phyloP scores from a whole-genome alignment of 768 basidiomycete genomes.

The Suillus variegatus region DNA sequence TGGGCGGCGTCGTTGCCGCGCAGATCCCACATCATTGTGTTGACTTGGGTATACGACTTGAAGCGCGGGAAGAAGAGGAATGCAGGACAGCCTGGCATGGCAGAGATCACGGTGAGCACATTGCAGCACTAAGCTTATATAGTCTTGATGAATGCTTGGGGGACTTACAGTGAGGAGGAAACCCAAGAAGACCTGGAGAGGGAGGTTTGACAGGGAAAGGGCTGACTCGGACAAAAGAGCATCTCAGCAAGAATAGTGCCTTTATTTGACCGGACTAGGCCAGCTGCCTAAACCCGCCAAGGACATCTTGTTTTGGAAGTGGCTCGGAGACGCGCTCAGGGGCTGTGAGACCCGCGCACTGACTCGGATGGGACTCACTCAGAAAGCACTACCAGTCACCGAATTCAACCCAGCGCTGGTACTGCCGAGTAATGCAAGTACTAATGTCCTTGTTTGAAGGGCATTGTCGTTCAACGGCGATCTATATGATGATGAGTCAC shows the following conservation, averaged over 20 bases:
- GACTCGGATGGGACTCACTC: background rate
- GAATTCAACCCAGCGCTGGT: background rate
- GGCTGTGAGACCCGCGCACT: background rate
- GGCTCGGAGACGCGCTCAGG: background rate
- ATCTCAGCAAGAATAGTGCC: conserved; percentile 26
- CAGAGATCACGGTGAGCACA: conserved; percentile 11
- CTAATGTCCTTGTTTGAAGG: background rate
- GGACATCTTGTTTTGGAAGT: background rate
- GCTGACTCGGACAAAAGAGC: conserved; percentile 13
- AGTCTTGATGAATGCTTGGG: conserved; percentile 13
- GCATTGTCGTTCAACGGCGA: background rate
- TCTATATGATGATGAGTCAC: background rate
- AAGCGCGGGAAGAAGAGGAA: conserved; percentile 34
- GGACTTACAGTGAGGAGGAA: conserved; percentile 22
- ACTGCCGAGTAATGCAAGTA: background rate
- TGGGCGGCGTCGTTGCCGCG: conserved; percentile 18
- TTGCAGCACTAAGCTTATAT: conserved; percentile 24
- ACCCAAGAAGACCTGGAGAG: conserved; percentile 29
- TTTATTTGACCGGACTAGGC: conserved; percentile 26
- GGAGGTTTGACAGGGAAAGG: conserved; percentile 17
- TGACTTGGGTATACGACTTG: conserved; percentile 34
- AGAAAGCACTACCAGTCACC: background rate
- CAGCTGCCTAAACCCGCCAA: background rate
- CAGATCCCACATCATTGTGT: conserved; percentile 30
- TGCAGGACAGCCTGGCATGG: conserved; percentile 33